phyloP scores from a whole-genome alignment of 306 rosid genomes.

The Inga laurina region DNA sequence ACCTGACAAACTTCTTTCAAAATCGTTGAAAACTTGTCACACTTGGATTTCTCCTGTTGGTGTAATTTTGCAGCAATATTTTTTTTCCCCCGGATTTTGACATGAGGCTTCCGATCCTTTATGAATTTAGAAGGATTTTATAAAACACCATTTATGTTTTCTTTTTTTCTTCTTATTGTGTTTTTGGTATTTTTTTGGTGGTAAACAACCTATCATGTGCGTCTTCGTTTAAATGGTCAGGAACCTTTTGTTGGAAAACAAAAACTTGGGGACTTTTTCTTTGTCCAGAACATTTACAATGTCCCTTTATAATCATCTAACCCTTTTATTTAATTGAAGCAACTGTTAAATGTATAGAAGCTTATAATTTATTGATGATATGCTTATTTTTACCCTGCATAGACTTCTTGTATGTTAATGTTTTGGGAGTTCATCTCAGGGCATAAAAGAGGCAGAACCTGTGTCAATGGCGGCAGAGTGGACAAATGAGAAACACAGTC shows the following conservation, averaged over 20 bases:
- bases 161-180: neutral
- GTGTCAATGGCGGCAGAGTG: constrained; percentile 49
- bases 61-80: neutral
- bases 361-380: neutral
- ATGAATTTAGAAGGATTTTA: neutral
- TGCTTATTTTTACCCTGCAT: neutral
- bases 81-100: neutral
- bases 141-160: neutral
- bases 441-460: constrained; percentile 34
- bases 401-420: neutral
- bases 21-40: neutral
- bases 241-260: neutral
- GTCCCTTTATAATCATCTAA: neutral
- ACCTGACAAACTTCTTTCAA: neutral
- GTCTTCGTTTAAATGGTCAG: neutral
- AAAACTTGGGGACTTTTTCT: neutral
- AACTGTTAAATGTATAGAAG: neutral
- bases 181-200: neutral
- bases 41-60: neutral
- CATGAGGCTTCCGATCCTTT: neutral
- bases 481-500: constrained; percentile 64
- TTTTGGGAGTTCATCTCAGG: constrained; percentile 27
- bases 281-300: neutral
- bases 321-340: neutral
- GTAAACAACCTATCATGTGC: neutral